phyloP scores from a whole-genome alignment of 495 filamentous ascomycete species.

The Penicillium ucsense region DNA sequence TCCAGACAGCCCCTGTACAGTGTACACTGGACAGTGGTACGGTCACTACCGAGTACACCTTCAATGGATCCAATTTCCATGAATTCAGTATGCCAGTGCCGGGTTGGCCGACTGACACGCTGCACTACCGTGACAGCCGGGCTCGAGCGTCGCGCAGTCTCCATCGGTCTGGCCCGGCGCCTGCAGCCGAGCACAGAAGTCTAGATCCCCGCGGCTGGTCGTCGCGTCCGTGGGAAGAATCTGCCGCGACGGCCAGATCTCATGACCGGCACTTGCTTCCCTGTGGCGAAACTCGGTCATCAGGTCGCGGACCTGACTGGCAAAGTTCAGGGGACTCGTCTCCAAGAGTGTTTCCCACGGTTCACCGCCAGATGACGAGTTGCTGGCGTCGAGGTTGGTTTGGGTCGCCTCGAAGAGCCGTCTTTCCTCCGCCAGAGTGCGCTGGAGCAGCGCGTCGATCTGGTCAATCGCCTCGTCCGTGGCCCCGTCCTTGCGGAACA shows the following conservation, averaged over 20 bases:
- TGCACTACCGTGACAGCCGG: constrained; percentile 18
- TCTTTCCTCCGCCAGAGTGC: constrained; percentile 38
- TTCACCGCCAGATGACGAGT: constrained; percentile 30
- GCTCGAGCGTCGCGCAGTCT: constrained; percentile 5
- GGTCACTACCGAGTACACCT: neutral
- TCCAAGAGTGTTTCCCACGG: constrained; percentile 37
- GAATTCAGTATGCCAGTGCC: constrained; percentile 9
- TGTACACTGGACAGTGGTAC: too few species aligned
- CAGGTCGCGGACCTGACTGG: constrained; percentile 30
- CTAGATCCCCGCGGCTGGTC: constrained; percentile 26
- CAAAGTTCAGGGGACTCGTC: constrained; percentile 37
- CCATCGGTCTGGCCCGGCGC: constrained; percentile 6
- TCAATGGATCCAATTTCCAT: neutral
- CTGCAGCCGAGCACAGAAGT: constrained; percentile 28
- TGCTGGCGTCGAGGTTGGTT: constrained; percentile 31
- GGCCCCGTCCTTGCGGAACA: constrained; percentile 37
- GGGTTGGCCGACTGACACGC: constrained; percentile 10
- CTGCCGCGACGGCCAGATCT: constrained; percentile 44
- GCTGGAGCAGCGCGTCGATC: constrained; percentile 33
- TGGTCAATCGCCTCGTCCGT: constrained; percentile 34
- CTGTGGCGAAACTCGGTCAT: constrained; percentile 27
- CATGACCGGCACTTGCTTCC: constrained; percentile 28
- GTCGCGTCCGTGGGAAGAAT: constrained; percentile 17
- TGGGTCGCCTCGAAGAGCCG: constrained; percentile 32
- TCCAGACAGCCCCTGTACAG: too few species aligned